Conservation (phyloP, 805 yeast species). For the Ogataea pignaliae region DNA sequence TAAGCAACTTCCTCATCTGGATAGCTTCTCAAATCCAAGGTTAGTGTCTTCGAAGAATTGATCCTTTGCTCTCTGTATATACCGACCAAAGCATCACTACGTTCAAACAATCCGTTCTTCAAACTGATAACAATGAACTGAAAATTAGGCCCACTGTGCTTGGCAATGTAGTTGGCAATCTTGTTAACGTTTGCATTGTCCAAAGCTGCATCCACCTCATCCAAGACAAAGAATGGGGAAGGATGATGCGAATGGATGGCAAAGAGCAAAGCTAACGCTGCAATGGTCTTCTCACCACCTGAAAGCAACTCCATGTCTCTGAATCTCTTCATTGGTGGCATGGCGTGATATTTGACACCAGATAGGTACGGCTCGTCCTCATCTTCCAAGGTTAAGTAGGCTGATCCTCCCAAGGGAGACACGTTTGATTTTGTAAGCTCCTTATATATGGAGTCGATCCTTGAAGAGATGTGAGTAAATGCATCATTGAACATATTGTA, state of each 20-base stretch:
- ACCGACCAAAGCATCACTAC: constrained; percentile 88
- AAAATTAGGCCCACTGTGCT: constrained; percentile 68
- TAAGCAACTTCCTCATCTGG: constrained; percentile 32
- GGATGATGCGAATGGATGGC: constrained; percentile 90
- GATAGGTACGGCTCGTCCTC: constrained; percentile 83
- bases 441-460: constrained; percentile 74
- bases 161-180: constrained; percentile 80
- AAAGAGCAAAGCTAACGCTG: constrained; percentile 88
- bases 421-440: constrained; percentile 73
- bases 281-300: constrained; percentile 96
- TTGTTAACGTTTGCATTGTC: constrained; percentile 84
- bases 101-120: constrained; percentile 81
- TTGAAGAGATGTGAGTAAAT: constrained; percentile 66
- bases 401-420: constrained; percentile 88
- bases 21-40: constrained; percentile 65
- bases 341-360: constrained; percentile 87
- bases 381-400: constrained; percentile 79
- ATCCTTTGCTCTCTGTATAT: constrained; percentile 77
- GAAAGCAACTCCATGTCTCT: constrained; percentile 88
- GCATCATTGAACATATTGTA: constrained; percentile 63
- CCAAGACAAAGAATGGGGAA: constrained; percentile 92
- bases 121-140: constrained; percentile 93
- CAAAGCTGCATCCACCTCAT: constrained; percentile 97
- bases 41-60: constrained; percentile 68
- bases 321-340: constrained; percentile 94